Conservation (phyloP, 2,329 filamentous ascomycete species). For the Conoideocrella luteorostrata region DNA sequence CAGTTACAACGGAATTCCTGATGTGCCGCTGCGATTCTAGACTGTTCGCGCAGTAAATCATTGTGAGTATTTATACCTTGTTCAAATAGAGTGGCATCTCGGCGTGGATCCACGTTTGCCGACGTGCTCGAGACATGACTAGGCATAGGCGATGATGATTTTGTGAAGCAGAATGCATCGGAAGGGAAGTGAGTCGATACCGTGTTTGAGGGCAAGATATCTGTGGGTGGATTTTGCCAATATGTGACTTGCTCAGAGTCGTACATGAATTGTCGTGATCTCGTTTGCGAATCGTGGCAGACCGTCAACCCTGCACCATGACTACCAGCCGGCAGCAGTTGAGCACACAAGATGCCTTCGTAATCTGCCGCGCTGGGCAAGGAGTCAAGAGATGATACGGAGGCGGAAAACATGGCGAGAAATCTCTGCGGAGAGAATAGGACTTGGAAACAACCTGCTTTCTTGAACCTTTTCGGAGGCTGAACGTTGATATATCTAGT, state of each 20-base stretch:
- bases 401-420: conserved; percentile 43
- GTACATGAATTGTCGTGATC: conserved; percentile 60
- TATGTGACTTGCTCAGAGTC: conserved; percentile 69
- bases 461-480: no score
- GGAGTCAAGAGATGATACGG: conserved; percentile 48
- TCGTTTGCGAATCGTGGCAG: conserved; percentile 70
- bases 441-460: no score
- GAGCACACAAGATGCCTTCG: conserved; percentile 52
- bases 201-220: conserved; percentile 50
- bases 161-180: conserved; percentile 39
- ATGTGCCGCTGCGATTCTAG: conserved; percentile 28
- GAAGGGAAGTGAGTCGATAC: conserved; percentile 65
- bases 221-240: conserved; percentile 70
- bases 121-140: conserved; percentile 41
- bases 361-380: conserved; percentile 61
- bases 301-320: conserved; percentile 64
- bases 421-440: no score
- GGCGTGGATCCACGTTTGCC: conserved; percentile 61
- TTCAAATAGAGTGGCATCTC: conserved; percentile 51
- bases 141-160: conserved; percentile 47
- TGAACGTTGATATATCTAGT: no score
- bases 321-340: conserved; percentile 47
- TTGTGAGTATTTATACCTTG: conserved; percentile 40
- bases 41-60: conserved; percentile 31
- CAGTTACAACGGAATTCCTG: conserved; percentile 51